These are phyloP conservation scores for Microcos paniculata DNA, from an alignment of 345 rosid genomes.

Conservation along the genomic window DNA sequence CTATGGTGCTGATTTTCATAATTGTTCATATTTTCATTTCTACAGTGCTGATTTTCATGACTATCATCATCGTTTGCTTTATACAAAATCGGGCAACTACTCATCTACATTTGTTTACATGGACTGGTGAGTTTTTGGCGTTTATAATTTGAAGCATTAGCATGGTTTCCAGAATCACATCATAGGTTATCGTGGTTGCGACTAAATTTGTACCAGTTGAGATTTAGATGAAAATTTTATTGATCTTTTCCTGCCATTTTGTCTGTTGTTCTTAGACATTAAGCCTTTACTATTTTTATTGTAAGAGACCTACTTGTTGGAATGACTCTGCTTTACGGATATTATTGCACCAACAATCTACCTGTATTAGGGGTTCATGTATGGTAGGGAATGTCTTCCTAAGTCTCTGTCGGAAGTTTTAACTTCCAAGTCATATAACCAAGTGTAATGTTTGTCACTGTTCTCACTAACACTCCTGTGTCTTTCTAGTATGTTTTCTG, in stretches of 20 bases:
- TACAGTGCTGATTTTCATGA: conserved; percentile 97
- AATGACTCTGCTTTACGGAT: neutral
- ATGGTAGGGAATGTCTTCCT: neutral
- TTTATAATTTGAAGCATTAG: neutral
- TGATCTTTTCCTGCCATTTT: neutral
- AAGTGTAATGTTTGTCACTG: neutral
- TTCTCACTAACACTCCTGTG: neutral
- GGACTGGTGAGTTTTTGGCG: conserved; percentile 77
- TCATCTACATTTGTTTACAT: conserved; percentile 90
- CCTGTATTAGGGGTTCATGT: neutral
- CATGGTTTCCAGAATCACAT: neutral
- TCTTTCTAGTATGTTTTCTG: neutral
- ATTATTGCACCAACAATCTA: neutral
- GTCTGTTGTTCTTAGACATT: neutral
- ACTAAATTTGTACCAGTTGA: neutral
- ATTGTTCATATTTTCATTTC: neutral
- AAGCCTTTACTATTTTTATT: neutral
- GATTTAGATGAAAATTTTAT: neutral
- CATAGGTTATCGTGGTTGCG: neutral
- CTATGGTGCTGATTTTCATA: too few species aligned
- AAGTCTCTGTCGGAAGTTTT: neutral
- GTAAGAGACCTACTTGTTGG: neutral
- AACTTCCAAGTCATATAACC: neutral
- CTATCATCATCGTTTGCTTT: conserved; percentile 92
- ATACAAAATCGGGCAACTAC: conserved; percentile 97